These are phyloP conservation scores for Plasmodium cynomolgi DNA, from an alignment of 169 alveolate genomes.

Conservation along the genomic window DNA sequence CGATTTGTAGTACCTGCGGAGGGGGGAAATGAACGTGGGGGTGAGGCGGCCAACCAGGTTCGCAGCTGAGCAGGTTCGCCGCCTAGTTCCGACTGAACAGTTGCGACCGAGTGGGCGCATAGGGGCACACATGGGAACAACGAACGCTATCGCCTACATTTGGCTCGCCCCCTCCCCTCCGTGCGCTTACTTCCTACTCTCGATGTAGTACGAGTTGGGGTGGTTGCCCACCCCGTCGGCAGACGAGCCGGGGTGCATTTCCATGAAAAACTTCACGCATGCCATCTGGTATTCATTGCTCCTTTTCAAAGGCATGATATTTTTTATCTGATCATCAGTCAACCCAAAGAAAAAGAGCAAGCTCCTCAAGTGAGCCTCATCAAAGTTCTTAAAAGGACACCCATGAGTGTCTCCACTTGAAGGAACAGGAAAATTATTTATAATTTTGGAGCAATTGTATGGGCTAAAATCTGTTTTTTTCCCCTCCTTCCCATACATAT, in stretches of 20 bases:
- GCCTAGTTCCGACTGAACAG: background rate
- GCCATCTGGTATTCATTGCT: constrained; percentile 90
- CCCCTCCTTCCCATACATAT: constrained; percentile 96
- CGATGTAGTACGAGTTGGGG: constrained; percentile 89
- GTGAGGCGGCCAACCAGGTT: background rate
- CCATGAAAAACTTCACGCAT: constrained; percentile 88
- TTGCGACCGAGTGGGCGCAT: background rate
- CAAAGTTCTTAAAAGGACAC: constrained; percentile 93
- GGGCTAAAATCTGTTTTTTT: constrained; percentile 93
- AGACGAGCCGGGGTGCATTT: constrained; percentile 87
- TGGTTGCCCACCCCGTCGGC: constrained; percentile 93
- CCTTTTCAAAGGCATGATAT: constrained; percentile 81
- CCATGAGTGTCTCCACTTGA: constrained; percentile 94
- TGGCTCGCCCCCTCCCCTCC: background rate
- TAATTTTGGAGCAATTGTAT: constrained; percentile 91
- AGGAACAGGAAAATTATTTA: constrained; percentile 89
- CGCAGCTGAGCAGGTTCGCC: background rate
- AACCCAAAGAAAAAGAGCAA: constrained; percentile 70
- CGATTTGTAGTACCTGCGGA: constrained; percentile 49
- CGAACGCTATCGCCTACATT: background rate
- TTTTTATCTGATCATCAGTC: constrained; percentile 79
- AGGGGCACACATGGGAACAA: background rate
- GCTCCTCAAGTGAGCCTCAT: constrained; percentile 63
- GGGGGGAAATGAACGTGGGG: background rate
- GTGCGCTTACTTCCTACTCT: constrained; percentile 76